phyloP scores from a whole-genome alignment of 179 eudicot genomes.

The Kewa caespitosa region DNA sequence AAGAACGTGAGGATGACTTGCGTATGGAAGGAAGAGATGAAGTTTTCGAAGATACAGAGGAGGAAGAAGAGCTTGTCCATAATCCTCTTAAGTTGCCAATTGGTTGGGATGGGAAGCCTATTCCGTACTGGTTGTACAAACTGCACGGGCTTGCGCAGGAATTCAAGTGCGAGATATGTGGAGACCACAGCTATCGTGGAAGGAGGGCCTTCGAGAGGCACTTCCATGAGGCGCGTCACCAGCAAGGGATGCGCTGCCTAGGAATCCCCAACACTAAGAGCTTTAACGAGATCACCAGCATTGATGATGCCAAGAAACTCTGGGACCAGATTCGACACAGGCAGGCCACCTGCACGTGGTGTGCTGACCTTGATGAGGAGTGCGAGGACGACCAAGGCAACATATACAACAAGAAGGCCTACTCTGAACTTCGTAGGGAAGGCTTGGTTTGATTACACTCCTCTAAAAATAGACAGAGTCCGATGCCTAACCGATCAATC shows the following conservation, averaged over 20 bases:
- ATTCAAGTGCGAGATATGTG: conserved; percentile 25
- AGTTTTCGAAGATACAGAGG: neutral
- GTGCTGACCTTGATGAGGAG: conserved; percentile 7
- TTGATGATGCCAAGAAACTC: conserved; percentile 12
- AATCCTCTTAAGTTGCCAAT: conserved; percentile 14
- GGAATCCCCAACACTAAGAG: conserved; percentile 14
- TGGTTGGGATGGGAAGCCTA: conserved; percentile 19
- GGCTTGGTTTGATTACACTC: neutral
- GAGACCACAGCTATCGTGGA: conserved; percentile 5
- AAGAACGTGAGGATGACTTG: neutral
- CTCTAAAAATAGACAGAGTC: no score
- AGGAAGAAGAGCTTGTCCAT: neutral
- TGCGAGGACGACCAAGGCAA: conserved; percentile 10
- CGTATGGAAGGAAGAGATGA: no score
- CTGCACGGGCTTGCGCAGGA: conserved; percentile 17
- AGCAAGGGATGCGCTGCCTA: conserved; percentile 15
- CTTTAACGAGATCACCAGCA: conserved; percentile 19
- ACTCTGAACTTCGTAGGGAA: neutral
- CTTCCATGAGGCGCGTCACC: conserved; percentile 14
- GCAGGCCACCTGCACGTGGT: conserved; percentile 13
- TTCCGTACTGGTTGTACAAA: conserved; percentile 22
- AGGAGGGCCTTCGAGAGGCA: conserved; percentile 19
- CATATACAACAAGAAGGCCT: neutral
- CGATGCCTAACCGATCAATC: no score
- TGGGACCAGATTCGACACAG: conserved; percentile 16